phyloP scores from a whole-genome alignment of 768 basidiomycete species.

The Thelephora aurantiotincta region DNA sequence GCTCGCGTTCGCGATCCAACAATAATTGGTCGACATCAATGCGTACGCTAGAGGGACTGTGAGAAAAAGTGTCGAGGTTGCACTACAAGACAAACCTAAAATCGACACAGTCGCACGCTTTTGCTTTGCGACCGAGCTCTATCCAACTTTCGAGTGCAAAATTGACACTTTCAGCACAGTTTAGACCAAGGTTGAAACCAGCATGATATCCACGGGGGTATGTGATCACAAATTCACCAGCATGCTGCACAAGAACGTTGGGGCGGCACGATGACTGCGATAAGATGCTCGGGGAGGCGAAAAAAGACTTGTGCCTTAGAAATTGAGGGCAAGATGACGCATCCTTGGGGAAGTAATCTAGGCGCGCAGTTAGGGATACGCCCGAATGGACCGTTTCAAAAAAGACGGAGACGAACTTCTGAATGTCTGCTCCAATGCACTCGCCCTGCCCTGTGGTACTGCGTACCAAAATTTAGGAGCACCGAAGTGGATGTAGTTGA shows the following conservation, averaged over 20 bases:
- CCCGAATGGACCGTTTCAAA: background rate
- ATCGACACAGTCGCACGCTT: conserved; percentile 56
- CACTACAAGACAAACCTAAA: conserved; percentile 38
- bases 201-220: conserved; percentile 93
- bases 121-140: conserved; percentile 72
- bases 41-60: conserved; percentile 45
- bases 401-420: conserved; percentile 35
- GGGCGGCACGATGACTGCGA: conserved; percentile 69
- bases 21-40: conserved; percentile 89
- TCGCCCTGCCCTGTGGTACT: conserved; percentile 75
- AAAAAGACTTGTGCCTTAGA: conserved; percentile 90
- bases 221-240: conserved; percentile 94
- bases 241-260: conserved; percentile 81
- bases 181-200: conserved; percentile 92
- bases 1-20: conserved; percentile 44
- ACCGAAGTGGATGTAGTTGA: conserved; percentile 98
- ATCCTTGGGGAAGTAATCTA: conserved; percentile 85
- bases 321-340: conserved; percentile 82
- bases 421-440: conserved; percentile 81
- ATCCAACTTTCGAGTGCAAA: conserved; percentile 94
- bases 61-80: background rate
- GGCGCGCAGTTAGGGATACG: background rate
- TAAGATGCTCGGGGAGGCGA: conserved; percentile 77
- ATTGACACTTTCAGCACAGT: conserved; percentile 95
- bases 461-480: conserved; percentile 98